Evolutionary conservation across 495 filamentous ascomycete genomes (phyloP).

Genomic region (Xylaria intraflava): DNA sequence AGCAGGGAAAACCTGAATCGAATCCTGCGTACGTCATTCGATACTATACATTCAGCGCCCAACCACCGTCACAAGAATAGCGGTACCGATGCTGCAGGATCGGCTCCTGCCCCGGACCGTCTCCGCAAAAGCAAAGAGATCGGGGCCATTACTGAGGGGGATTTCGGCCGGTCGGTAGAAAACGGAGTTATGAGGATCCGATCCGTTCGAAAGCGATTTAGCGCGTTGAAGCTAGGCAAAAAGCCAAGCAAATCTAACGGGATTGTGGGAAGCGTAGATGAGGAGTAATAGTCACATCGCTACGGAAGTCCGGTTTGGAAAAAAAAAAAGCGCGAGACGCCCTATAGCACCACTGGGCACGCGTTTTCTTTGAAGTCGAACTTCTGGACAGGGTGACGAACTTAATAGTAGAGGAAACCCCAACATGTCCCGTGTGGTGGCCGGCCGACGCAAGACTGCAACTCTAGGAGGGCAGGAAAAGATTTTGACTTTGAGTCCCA

Average conservation of each 20-base stretch:
- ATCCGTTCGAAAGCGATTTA: slow-evolving; percentile 64
- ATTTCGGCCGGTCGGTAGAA: slow-evolving; percentile 19
- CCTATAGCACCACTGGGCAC: too few relatives aligned
- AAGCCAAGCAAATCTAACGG: slow-evolving; percentile 53
- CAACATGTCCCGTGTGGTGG: not conserved
- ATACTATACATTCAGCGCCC: slow-evolving; percentile 13
- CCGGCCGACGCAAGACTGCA: not conserved
- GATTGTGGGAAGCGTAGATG: slow-evolving; percentile 42
- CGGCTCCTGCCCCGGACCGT: slow-evolving; percentile 20
- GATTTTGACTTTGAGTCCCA: slow-evolving; percentile 1
- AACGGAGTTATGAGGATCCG: slow-evolving; percentile 34
- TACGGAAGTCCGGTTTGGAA: too few relatives aligned
- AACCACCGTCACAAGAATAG: slow-evolving; percentile 18
- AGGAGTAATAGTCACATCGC: slow-evolving; percentile 28
- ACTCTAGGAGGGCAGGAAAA: slow-evolving; percentile 5
- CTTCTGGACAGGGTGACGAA: not conserved
- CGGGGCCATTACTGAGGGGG: slow-evolving; percentile 21
- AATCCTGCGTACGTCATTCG: slow-evolving; percentile 20
- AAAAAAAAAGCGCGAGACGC: too few relatives aligned
- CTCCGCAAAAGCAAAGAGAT: slow-evolving; percentile 25
- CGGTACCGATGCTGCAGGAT: slow-evolving; percentile 25
- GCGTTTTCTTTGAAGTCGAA: too few relatives aligned
- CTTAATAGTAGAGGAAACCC: not conserved
- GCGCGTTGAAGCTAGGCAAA: slow-evolving; percentile 59
- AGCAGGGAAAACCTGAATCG: slow-evolving; percentile 22